A percentile compares a stretch with the other conserved stretches of the same genome.
These are phyloP conservation scores for Xylaria acuta DNA, from an alignment of 495 filamentous ascomycete species.

Conservation along the genomic window DNA sequence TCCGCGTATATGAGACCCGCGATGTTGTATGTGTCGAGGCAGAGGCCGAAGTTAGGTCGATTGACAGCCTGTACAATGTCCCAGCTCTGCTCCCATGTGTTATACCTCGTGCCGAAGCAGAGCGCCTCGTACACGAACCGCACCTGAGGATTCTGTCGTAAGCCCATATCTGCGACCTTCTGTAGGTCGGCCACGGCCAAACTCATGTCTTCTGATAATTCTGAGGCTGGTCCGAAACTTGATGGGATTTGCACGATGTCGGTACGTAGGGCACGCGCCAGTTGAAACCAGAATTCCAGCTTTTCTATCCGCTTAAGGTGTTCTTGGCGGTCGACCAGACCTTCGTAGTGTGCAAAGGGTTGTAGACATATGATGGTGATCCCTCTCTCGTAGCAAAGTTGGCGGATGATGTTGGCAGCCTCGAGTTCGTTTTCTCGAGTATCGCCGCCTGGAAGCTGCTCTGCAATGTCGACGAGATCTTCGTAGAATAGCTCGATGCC, in stretches of 20 bases:
- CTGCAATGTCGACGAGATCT: constrained; percentile 71
- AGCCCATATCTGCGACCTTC: constrained; percentile 69
- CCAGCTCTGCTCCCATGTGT: constrained; percentile 77
- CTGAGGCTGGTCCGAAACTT: constrained; percentile 66
- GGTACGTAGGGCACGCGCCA: constrained; percentile 68
- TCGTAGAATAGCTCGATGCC: constrained; percentile 84
- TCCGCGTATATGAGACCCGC: constrained; percentile 77
- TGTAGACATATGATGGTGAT: constrained; percentile 75
- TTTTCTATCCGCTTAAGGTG: constrained; percentile 66
- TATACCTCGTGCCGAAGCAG: constrained; percentile 74
- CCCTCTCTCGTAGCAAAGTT: constrained; percentile 62
- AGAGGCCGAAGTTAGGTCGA: constrained; percentile 76
- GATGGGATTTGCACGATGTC: constrained; percentile 78
- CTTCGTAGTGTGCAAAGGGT: constrained; percentile 82
- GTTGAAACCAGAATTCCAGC: constrained; percentile 70
- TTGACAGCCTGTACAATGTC: constrained; percentile 69
- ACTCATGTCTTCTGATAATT: constrained; percentile 62
- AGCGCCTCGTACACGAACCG: constrained; percentile 80
- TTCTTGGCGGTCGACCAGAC: constrained; percentile 67
- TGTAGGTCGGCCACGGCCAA: constrained; percentile 70
- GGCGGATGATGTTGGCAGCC: constrained; percentile 63
- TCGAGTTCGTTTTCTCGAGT: constrained; percentile 55
- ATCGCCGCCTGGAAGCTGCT: constrained; percentile 36
- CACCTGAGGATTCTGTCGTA: constrained; percentile 59
- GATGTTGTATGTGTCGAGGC: constrained; percentile 84